Evolutionary conservation across 176 grass and related monocot species (phyloP).

Genomic region (Bromus sterilis): DNA sequence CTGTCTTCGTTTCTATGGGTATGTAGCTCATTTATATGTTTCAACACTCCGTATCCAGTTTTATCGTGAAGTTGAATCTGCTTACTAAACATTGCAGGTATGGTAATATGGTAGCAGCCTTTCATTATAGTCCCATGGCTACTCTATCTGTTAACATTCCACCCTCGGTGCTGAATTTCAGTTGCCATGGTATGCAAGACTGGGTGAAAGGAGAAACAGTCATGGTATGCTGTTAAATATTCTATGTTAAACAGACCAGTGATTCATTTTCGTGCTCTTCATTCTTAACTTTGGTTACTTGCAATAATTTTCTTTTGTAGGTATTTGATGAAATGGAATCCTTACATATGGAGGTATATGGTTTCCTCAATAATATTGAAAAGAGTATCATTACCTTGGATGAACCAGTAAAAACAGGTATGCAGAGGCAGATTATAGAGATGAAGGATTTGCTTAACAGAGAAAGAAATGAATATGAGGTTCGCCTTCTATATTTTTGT

Average conservation of each 20-base stretch:
- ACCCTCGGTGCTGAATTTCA: constrained; percentile 61
- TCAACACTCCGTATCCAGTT: not conserved
- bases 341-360: constrained; percentile 65
- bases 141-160: constrained; percentile 81
- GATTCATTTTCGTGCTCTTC: constrained; percentile 7
- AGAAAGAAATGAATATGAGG: constrained; percentile 80
- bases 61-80: constrained; percentile 1
- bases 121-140: constrained; percentile 68
- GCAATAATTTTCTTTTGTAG: constrained; percentile 33
- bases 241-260: not conserved
- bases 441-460: constrained; percentile 70
- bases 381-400: constrained; percentile 36
- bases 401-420: constrained; percentile 42
- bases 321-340: constrained; percentile 51
- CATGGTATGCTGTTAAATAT: constrained; percentile 47
- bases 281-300: constrained; percentile 17
- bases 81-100: constrained; percentile 46
- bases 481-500: constrained; percentile 21
- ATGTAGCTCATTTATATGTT: constrained; percentile 19
- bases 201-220: constrained; percentile 75
- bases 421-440: constrained; percentile 45
- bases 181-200: constrained; percentile 40
- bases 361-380: constrained; percentile 49
- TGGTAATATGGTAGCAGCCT: constrained; percentile 83
- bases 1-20: constrained; percentile 92